A percentile compares a stretch with the other conserved stretches of the same genome.
phyloP scores from a whole-genome alignment of 768 basidiomycete species.

The Lyophyllum atratum region DNA sequence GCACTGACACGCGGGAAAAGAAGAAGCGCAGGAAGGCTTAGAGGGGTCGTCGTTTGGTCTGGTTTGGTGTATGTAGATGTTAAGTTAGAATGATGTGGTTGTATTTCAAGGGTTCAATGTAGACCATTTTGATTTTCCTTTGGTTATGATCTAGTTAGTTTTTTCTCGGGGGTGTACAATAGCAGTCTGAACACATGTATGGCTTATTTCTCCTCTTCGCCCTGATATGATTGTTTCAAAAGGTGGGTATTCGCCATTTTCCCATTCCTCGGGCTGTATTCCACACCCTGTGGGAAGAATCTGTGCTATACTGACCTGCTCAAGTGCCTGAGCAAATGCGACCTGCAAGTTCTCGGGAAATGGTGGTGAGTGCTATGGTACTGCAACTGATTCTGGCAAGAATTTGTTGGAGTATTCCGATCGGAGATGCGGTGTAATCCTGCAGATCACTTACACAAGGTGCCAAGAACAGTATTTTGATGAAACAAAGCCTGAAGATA shows the following conservation, averaged over 20 bases:
- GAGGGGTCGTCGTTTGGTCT: neutral
- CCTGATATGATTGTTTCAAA: conserved; percentile 12
- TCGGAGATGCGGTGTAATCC: no score
- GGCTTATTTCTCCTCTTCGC: conserved; percentile 6
- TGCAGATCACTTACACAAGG: no score
- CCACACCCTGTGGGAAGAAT: conserved; percentile 14
- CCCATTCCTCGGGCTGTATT: conserved; percentile 20
- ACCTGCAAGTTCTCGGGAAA: neutral
- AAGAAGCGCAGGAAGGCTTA: conserved; percentile 36
- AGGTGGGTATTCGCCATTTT: conserved; percentile 4
- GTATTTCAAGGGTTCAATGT: no score
- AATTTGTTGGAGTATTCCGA: no score
- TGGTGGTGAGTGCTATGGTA: conserved; percentile 20
- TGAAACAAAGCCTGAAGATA: no score
- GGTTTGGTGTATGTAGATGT: neutral
- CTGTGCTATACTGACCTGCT: neutral
- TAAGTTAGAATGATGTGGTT: neutral
- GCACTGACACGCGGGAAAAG: conserved; percentile 23
- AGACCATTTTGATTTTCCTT: no score
- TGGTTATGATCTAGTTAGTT: no score
- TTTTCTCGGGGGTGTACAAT: no score
- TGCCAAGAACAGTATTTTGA: no score
- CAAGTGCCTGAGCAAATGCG: conserved; percentile 5
- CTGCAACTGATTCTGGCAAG: conserved; percentile 26
- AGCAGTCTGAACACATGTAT: no score